A percentile compares a stretch with the other conserved stretches of the same genome.
Evolutionary conservation across 2,329 filamentous ascomycete species (phyloP).

Genomic region (Fusarium haematococcum): DNA sequence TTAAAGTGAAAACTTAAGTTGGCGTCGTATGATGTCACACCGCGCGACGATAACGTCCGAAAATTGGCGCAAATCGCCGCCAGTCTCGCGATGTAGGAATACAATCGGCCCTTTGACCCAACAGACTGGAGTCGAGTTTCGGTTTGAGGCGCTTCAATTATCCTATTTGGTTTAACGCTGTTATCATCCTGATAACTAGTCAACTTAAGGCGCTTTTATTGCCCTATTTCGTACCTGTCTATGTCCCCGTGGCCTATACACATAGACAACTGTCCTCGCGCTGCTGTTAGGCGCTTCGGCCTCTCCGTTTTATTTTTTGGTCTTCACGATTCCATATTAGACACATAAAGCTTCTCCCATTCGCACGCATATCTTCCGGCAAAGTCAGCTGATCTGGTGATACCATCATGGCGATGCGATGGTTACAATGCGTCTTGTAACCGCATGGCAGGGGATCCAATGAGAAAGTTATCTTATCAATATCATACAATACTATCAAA

Average conservation of each 20-base stretch:
- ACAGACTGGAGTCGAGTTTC: not conserved
- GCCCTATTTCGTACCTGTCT: not conserved
- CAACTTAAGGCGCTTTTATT: not conserved
- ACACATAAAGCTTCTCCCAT: no score
- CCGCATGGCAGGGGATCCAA: no score
- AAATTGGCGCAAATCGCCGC: constrained; percentile 16
- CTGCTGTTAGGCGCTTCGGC: no score
- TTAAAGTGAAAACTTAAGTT: constrained; percentile 24
- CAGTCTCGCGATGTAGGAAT: not conserved
- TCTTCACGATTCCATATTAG: no score
- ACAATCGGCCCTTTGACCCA: not conserved
- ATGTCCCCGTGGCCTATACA: not conserved
- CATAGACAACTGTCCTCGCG: not conserved
- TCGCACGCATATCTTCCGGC: no score
- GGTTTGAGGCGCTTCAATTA: not conserved
- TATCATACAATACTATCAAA: not conserved
- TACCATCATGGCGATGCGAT: no score
- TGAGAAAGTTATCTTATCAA: no score
- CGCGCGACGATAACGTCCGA: not conserved
- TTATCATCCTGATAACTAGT: not conserved
- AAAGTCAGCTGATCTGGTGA: no score
- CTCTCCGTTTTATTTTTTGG: no score
- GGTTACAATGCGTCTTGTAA: not conserved
- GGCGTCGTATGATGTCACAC: constrained; percentile 33
- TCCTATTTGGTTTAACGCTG: not conserved